Evolutionary conservation across 352 stramenopile genomes (phyloP), one percentile per base, ranked within the genome.

Genomic region (Phytophthora palmivora): DNA sequence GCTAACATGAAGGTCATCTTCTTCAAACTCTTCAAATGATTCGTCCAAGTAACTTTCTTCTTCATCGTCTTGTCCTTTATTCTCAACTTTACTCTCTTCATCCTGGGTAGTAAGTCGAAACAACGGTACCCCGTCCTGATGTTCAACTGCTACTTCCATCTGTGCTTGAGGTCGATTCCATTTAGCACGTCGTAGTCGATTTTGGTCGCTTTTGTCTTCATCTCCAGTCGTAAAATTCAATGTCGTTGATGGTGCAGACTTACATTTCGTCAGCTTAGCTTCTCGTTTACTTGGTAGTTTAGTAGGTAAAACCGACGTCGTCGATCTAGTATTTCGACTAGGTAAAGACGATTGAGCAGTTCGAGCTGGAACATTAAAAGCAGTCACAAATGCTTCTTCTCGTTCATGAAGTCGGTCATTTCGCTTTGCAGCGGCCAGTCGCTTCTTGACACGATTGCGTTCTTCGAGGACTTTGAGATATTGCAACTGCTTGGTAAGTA

Each of bases 401-500:
- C 84, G 67, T 49, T 91, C 77, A 8, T 84, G 74, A 15, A 88
- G 64, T 11, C 65, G 60, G 3, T 81, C 77, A 47, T 81, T 81
- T 43, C 79, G 79, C 54, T 85, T 89, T n/a, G 74, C 78, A 6
- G 78, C 74, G 15, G 84, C 79, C 28, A 95, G 66, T 22, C 87
- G 88, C 68, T 93, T 95, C 63, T 87, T 88, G 19, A 95, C 69
- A 2, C 86, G 80, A 41, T 95, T 93, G 51, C 84, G 79, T 61
- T 95, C 86, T 45, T 95, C 86, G 33, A 95, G 63, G 55, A 92
- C 88, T 68, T 87, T 88, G 54, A 95, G 86, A 61, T 93, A 95
- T 72, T 93, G 80, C 24, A 79, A 56, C 58, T 93, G 84, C 72
- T 90, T 92, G 58, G 91, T 82, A 11, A 87, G 59, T 46, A 91